Base-by-base conservation (phyloP, 257 asterid genomes). In the Handroanthus guayacan region DNA sequence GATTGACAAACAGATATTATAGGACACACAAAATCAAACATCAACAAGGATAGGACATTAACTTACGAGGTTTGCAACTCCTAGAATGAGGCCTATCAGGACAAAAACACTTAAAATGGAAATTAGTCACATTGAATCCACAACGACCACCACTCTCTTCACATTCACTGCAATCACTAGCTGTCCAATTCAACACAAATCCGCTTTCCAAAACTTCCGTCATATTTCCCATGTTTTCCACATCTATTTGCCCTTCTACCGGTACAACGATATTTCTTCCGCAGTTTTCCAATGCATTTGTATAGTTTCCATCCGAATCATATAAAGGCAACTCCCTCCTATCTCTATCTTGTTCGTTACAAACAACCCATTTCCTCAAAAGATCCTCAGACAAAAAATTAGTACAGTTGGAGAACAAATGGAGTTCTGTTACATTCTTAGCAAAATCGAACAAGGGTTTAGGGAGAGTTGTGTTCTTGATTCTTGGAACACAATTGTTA, bases 401-500 rank as follows among this genome's bases (percentile, higher is more conserved):
- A 0, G 3, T 34, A 72, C 97, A 91, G 25, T 87, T 78, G 3
- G 89, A 84, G 47, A 89, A 70, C 66, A 89, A 58, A 66, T 67
- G 69, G 45, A 86, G 85, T 4, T 1, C 4, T 16, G 85, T 70
- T n/a, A 18, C 48, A 13, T 41, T 74, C 2, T 47, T 36, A 0
- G 13, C 52, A 3, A 8, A 62, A 1, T 20, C 2, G 5, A 76
- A 76, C 9, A 31, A 54, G 0, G 1, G 5, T 20, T 31, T 0
- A 3, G n/a, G 67, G 4, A 73, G 41, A 1, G 85, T 54, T 10
- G 75, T 38, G 75, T 90, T 89, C 37, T 55, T 77, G 67, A 86
- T 67, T 16, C 62, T 38, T 1, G 87, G 83, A 18, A 78, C n/a
- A 74, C 95, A 87, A 4, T 8, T 58, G 14, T 17, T 58, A 17